phyloP scores from a whole-genome alignment of 2,329 filamentous ascomycete genomes.

The Fonsecaea nubica region DNA sequence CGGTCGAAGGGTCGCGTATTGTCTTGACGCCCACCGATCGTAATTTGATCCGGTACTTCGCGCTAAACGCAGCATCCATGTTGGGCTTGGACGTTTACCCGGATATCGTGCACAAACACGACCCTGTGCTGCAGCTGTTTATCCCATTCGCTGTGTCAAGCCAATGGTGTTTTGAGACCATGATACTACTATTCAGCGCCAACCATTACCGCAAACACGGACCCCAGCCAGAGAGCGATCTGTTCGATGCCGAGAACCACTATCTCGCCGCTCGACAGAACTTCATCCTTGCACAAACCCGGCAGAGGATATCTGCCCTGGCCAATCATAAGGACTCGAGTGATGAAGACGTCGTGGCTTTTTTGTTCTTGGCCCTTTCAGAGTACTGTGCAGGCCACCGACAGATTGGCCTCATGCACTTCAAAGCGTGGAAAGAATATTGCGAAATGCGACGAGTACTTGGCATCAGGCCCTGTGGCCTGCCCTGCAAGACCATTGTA shows the following conservation, averaged over 20 bases:
- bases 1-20: constrained; percentile 9
- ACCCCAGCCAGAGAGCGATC: neutral
- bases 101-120: constrained; percentile 26
- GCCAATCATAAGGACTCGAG: constrained; percentile 25
- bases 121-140: constrained; percentile 28
- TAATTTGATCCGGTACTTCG: constrained; percentile 32
- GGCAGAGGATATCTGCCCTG: constrained; percentile 32
- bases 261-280: constrained; percentile 33
- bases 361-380: constrained; percentile 31
- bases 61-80: constrained; percentile 26
- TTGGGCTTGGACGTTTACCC: constrained; percentile 28
- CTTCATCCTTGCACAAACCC: constrained; percentile 29
- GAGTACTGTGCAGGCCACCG: constrained; percentile 32
- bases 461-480: constrained; percentile 22
- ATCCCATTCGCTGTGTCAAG: constrained; percentile 30
- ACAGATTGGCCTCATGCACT: constrained; percentile 33
- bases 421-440: constrained; percentile 34
- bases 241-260: constrained; percentile 28
- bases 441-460: constrained; percentile 32
- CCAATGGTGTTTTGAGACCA: constrained; percentile 36
- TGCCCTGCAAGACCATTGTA: constrained; percentile 33
- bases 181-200: constrained; percentile 31
- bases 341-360: constrained; percentile 33
- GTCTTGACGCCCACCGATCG: constrained; percentile 21
- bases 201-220: constrained; percentile 23